Evolutionary conservation across 495 filamentous ascomycete species (phyloP).

Genomic region (Astrothelium macrocarpum): DNA sequence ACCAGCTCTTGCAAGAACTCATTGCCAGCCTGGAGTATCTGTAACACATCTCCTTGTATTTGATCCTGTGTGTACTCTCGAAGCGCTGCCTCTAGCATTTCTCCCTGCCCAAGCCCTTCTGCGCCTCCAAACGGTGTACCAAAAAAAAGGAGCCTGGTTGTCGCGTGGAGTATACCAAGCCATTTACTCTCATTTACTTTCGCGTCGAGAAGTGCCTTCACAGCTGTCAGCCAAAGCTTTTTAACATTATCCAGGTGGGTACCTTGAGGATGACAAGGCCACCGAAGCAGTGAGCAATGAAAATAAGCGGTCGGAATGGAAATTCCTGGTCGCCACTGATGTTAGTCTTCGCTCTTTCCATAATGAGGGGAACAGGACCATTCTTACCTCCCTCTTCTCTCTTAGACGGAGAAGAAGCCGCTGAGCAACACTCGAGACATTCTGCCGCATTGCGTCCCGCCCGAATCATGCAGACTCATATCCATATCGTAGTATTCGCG

Average conservation of each 20-base stretch:
- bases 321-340: neutral
- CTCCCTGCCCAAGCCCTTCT: neutral
- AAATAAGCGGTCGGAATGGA: neutral
- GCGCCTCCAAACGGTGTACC: conserved; percentile 1
- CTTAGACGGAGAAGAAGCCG: neutral
- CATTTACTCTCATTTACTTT: neutral
- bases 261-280: neutral
- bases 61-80: neutral
- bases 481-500: conserved; percentile 21
- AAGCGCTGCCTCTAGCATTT: neutral
- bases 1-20: conserved; percentile 16
- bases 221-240: neutral
- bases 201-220: neutral
- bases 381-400: neutral
- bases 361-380: neutral
- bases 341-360: neutral
- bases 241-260: neutral
- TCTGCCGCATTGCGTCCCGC: neutral
- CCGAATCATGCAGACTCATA: neutral
- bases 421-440: neutral
- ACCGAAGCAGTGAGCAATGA: neutral
- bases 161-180: neutral
- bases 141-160: neutral
- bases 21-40: conserved; percentile 15
- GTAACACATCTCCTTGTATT: conserved; percentile 6